Percentiles rank a stretch among this genome's conserved stretches.
phyloP scores from a whole-genome alignment of 2,329 filamentous ascomycete species.

The Kalaharituber pfeilii region DNA sequence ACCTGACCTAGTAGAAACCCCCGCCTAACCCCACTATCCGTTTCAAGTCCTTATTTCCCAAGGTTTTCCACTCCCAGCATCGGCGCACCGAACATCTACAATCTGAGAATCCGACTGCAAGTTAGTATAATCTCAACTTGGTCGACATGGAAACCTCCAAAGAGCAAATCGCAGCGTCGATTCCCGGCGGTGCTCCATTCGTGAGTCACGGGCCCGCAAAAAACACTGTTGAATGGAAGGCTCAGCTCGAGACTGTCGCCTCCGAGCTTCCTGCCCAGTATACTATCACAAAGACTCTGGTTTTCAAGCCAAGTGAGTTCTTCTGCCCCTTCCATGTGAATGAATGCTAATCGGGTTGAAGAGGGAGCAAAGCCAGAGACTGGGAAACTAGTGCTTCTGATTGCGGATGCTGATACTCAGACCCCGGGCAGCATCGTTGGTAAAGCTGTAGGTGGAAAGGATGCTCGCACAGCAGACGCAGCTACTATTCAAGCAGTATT shows the following conservation, averaged over 20 bases:
- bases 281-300: slow-evolving; percentile 22
- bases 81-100: too few relatives aligned
- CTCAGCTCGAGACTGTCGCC: slow-evolving; percentile 15
- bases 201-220: slow-evolving; percentile 17
- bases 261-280: slow-evolving; percentile 17
- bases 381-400: slow-evolving; percentile 18
- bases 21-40: background rate
- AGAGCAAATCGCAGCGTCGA: background rate
- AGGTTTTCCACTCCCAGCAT: too few relatives aligned
- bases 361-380: slow-evolving; percentile 23
- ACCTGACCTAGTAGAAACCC: background rate
- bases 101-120: too few relatives aligned
- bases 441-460: slow-evolving; percentile 20
- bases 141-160: background rate
- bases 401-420: slow-evolving; percentile 21
- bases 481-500: slow-evolving; percentile 19
- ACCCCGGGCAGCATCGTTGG: slow-evolving; percentile 18
- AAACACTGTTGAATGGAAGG: slow-evolving; percentile 21
- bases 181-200: background rate
- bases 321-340: background rate
- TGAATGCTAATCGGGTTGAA: slow-evolving; percentile 2
- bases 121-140: too few relatives aligned
- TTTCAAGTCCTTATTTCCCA: too few relatives aligned
- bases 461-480: slow-evolving; percentile 20
- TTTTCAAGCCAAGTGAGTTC: slow-evolving; percentile 23